Conservation (phyloP, 352 stramenopile genomes). For the Globisporangium okanoganense region DNA sequence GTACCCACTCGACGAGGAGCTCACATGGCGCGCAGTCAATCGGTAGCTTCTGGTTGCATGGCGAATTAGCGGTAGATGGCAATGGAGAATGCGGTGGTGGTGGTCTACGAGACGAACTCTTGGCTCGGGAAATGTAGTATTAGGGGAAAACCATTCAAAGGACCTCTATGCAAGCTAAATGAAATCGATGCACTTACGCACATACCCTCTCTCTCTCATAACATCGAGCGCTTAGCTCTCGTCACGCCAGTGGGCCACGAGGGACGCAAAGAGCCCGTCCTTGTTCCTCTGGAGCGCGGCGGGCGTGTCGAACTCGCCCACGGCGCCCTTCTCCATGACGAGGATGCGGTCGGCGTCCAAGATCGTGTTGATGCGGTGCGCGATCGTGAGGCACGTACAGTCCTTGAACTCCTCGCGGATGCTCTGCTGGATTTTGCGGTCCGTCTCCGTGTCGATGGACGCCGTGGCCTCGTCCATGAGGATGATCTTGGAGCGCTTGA, state of each 20-base stretch:
- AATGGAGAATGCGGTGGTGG: neutral
- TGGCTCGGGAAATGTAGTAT: neutral
- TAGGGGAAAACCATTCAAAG: neutral
- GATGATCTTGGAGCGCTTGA: constrained; percentile 91
- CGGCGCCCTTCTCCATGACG: constrained; percentile 91
- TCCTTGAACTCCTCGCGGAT: constrained; percentile 93
- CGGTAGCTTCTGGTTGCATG: neutral
- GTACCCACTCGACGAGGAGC: constrained; percentile 5
- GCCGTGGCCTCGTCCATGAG: constrained; percentile 98
- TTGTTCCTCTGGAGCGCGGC: constrained; percentile 59
- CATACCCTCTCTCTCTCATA: neutral
- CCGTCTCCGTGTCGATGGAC: constrained; percentile 86
- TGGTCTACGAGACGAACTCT: neutral
- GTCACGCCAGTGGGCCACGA: constrained; percentile 79
- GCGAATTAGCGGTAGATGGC: neutral
- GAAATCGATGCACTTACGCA: neutral
- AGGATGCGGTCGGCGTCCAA: constrained; percentile 95
- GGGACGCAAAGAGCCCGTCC: constrained; percentile 65
- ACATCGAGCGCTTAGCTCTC: constrained; percentile 6
- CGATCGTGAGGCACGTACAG: constrained; percentile 95
- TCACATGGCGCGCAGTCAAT: neutral
- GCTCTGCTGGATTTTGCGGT: constrained; percentile 88
- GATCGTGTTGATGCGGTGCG: constrained; percentile 97
- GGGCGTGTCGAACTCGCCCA: constrained; percentile 94
- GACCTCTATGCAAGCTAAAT: neutral